These are phyloP conservation scores for Diaporthe ilicicola DNA, from an alignment of 2,329 filamentous ascomycete genomes.

Conservation along the genomic window DNA sequence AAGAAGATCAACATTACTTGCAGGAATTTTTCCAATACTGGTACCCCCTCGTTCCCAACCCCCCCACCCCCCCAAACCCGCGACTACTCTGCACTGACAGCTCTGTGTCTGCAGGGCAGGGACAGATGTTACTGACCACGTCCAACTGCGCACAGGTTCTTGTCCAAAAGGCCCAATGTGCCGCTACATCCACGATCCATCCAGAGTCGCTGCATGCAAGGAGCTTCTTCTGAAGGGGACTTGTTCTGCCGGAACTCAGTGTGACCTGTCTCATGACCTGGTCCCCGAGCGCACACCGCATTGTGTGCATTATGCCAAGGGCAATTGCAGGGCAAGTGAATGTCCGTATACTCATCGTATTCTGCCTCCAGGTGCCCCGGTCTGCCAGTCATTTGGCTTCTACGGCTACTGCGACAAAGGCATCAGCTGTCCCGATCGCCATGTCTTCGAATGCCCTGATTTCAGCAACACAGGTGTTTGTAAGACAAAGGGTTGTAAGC, in stretches of 20 bases:
- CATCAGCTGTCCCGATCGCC: slow-evolving; percentile 77
- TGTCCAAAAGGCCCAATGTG: slow-evolving; percentile 85
- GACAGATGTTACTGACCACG: slow-evolving; percentile 27
- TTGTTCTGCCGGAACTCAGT: slow-evolving; percentile 80
- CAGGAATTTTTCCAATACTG: slow-evolving; percentile 74
- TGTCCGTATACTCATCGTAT: slow-evolving; percentile 89
- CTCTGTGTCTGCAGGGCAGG: slow-evolving; percentile 8
- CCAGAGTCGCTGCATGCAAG: slow-evolving; percentile 91
- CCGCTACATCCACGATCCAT: slow-evolving; percentile 82
- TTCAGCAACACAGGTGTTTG: slow-evolving; percentile 92
- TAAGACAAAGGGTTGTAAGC: slow-evolving; percentile 80
- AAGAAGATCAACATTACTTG: slow-evolving; percentile 79
- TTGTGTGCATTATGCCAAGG: slow-evolving; percentile 89
- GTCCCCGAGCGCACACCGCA: slow-evolving; percentile 84
- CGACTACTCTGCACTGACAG: not conserved
- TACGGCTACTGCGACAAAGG: slow-evolving; percentile 92
- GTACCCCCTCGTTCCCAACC: slow-evolving; percentile 58
- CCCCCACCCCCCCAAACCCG: slow-evolving; percentile 26
- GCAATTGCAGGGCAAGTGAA: slow-evolving; percentile 85
- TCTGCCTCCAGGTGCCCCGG: slow-evolving; percentile 77
- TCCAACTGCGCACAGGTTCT: slow-evolving; percentile 68
- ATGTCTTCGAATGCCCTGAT: slow-evolving; percentile 93
- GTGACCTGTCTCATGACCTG: slow-evolving; percentile 90
- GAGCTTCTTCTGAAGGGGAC: slow-evolving; percentile 81
- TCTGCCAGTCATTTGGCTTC: slow-evolving; percentile 85